Evolutionary conservation across 192 early-diverging fungal species (phyloP), one percentile per base, ranked within the genome.

Genomic region (Backusella parvicylindrica): DNA sequence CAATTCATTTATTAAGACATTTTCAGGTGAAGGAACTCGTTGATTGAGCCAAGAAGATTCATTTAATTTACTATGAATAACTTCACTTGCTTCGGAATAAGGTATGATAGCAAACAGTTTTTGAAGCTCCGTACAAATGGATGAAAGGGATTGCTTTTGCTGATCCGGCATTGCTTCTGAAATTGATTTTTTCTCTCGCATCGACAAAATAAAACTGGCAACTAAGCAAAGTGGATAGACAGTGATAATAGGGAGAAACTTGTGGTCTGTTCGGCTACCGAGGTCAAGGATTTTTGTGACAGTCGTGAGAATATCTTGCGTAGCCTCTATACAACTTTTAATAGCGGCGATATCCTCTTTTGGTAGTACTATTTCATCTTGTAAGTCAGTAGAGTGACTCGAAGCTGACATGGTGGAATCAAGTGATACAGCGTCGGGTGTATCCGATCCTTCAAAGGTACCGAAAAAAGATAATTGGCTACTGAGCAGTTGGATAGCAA

Each of bases 231-330:
- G 21, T 18, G 68, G 1, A 70, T 70, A 70, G 16, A 70, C n/a
- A 11, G 40, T 43, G 16, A 6, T 28, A 15, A 41, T 26, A 6
- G 68, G 68, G 15, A 70, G 26, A 70, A 43, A 41, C 37, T 43
- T 41, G 7, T 28, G 41, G 6, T n/a, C 38, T 12, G 38, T 6
- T 6, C 18, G n/a, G 28, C 40, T 30, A 15, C 37, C 68, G 37
- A 23, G 11, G 37, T 6, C 33, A 7, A 70, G 33, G 21, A 70
- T 28, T 41, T 70, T 70, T 15, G 23, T 70, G 21, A 70, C 37
- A 43, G 21, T 70, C 37, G 38, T 70, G 23, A 70, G 68, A 30
- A 70, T 70, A 70, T 47, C 37, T 47, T 70, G 68, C 26, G 38
- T n/a, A 11, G 40, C 33, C 28, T 35, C 38, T 15, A 70, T 47